Base-by-base conservation (phyloP, 495 filamentous ascomycete genomes). In the Rhizodiscina lignyota region DNA sequence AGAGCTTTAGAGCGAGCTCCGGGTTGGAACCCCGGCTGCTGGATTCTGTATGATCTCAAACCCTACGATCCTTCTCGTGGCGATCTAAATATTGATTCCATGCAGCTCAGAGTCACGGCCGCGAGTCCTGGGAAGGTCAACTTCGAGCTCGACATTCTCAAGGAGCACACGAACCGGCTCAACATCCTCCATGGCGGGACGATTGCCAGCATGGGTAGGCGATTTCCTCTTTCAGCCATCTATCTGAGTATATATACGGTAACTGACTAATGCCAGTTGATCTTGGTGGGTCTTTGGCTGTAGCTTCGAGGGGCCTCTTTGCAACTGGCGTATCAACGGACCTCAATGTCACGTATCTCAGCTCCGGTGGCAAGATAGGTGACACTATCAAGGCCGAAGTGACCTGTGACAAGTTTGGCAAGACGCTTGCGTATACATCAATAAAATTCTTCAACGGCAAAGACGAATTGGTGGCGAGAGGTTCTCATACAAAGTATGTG, bases 301-400 rank as follows among this genome's bases (percentile, higher is more conserved):
- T 97, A 19, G 86, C 89, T 18, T 94, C 89, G 2, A 73, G 72
- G 42, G 89, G 89, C 0, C 60, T 92, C 1, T 92, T 74, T 48
- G 69, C 82, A 17, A 97, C 89, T 0, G 89, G 89, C 5, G 86
- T 97, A 4, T 85, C 83, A 0, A 94, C 89, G 0, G 89, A 97
- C 51, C 49, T 97, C 6, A 94, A 80, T 45, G 86, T 97, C n/a
- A 91, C 87, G 1, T 97, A 94, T 52, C 55, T 96, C 16, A 78
- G 60, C 38, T 74, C 78, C 17, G 89, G 89, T 6, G 89, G 86
- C 13, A 78, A 72, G 47, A 59, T 85, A 0, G 87, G 86, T 1
- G 79, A 94, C 50, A 73, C 59, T 5, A 64, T 96, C 34, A 55
- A 63, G 32, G 89, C 71, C 11, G 70, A 77, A 47, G 74, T 78